Evolutionary conservation across 805 yeast genomes (phyloP).

Genomic region (Yarrowia hollandica): DNA sequence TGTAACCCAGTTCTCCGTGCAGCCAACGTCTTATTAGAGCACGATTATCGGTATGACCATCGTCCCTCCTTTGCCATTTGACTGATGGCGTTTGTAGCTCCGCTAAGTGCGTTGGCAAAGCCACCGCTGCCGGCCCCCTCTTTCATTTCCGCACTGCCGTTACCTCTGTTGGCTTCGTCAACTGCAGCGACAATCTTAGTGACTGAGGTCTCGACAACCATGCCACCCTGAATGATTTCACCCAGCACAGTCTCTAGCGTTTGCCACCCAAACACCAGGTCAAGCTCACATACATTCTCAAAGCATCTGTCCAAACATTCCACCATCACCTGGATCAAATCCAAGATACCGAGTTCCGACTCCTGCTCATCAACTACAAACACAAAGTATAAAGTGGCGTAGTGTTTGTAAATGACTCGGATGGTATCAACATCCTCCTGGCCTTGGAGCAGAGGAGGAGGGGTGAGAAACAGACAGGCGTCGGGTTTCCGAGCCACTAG

Average conservation of each 20-base stretch:
- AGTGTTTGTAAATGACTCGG: constrained; percentile 88
- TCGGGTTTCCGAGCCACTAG: constrained; percentile 67
- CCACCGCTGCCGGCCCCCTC: constrained; percentile 30
- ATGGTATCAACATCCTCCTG: constrained; percentile 58
- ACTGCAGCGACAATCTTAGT: constrained; percentile 67
- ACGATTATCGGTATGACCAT: constrained; percentile 9
- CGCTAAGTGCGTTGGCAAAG: constrained; percentile 35
- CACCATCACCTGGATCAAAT: constrained; percentile 93
- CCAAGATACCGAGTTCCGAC: constrained; percentile 88
- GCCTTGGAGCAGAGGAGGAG: constrained; percentile 69
- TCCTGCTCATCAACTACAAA: constrained; percentile 96
- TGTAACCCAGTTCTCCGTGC: not conserved
- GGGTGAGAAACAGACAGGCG: constrained; percentile 86
- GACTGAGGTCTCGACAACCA: constrained; percentile 94
- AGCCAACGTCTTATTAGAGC: not conserved
- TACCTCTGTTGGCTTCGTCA: constrained; percentile 43
- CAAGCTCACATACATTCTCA: constrained; percentile 91
- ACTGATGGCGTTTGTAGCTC: constrained; percentile 37
- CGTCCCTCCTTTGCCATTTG: constrained; percentile 36
- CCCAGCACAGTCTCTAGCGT: constrained; percentile 80
- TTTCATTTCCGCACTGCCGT: constrained; percentile 33
- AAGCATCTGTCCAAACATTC: constrained; percentile 92
- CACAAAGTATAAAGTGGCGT: constrained; percentile 94
- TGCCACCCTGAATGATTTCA: constrained; percentile 95
- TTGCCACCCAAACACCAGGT: constrained; percentile 98